These are phyloP conservation scores for Sapria himalayana DNA, from an alignment of 345 rosid species.

Conservation along the genomic window DNA sequence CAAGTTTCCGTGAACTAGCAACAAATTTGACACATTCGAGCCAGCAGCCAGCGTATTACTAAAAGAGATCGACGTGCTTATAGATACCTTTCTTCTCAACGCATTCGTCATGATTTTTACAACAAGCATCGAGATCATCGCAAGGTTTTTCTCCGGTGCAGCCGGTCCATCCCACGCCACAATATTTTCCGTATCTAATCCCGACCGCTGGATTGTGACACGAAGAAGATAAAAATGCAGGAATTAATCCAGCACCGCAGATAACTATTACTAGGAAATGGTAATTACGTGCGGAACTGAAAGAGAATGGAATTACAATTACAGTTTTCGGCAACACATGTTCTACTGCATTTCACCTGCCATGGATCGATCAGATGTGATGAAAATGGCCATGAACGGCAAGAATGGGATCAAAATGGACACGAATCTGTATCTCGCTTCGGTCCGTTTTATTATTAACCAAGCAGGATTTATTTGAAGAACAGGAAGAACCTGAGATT, in stretches of 20 bases:
- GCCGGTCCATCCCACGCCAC: slow-evolving; percentile 81
- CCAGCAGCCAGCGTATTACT: too few species aligned
- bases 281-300: too few species aligned
- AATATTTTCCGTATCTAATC: slow-evolving; percentile 82
- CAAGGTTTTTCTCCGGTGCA: slow-evolving; percentile 82
- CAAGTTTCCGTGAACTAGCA: too few species aligned
- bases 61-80: too few species aligned
- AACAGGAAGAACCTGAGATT: slow-evolving; percentile 27
- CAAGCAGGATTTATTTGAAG: neutral
- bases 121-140: slow-evolving; percentile 74
- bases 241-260: too few species aligned
- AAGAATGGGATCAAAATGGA: neutral
- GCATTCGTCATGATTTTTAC: slow-evolving; percentile 73
- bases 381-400: neutral
- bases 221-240: neutral
- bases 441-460: neutral
- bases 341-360: slow-evolving; percentile 53
- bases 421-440: neutral
- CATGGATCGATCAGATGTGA: neutral
- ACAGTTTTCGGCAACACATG: slow-evolving; percentile 44
- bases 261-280: too few species aligned
- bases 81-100: slow-evolving; percentile 41
- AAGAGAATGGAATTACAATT: slow-evolving; percentile 21
- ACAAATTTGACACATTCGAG: too few species aligned
- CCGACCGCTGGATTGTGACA: slow-evolving; percentile 24